Conservation (phyloP, 805 yeast species). For the Schizosaccharomyces japonicus region DNA sequence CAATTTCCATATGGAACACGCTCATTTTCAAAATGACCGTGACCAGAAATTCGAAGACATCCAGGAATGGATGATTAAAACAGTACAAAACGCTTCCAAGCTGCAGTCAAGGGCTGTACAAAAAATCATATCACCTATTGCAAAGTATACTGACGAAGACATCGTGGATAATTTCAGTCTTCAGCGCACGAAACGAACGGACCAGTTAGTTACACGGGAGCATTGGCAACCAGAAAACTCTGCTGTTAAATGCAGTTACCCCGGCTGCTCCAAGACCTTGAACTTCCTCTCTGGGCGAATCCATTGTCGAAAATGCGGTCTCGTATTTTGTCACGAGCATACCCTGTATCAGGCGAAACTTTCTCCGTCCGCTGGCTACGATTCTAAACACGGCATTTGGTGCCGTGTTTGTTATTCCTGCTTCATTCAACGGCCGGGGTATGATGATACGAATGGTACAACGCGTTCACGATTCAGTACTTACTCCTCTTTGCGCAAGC, state of each 20-base stretch:
- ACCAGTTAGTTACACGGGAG: constrained; percentile 8
- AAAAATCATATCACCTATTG: too few species aligned
- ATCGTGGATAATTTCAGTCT: too few species aligned
- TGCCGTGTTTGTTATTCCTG: constrained; percentile 45
- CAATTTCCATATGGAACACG: too few species aligned
- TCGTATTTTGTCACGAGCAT: constrained; percentile 42
- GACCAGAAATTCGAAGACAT: too few species aligned
- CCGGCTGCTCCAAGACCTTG: neutral
- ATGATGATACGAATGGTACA: constrained; percentile 30
- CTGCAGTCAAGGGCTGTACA: too few species aligned
- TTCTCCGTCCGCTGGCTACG: constrained; percentile 24
- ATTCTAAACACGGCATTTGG: constrained; percentile 35
- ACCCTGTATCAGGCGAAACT: constrained; percentile 31
- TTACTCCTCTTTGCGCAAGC: constrained; percentile 4
- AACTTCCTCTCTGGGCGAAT: constrained; percentile 10
- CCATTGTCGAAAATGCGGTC: constrained; percentile 61
- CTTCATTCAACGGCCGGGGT: constrained; percentile 30
- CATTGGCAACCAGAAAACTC: constrained; percentile 3
- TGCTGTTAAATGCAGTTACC: neutral
- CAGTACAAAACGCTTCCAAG: too few species aligned
- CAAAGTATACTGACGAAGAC: too few species aligned
- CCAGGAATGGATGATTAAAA: too few species aligned
- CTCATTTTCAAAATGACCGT: too few species aligned
- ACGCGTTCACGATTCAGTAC: constrained; percentile 6
- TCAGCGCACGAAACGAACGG: neutral